A percentile compares a stretch with the other conserved stretches of the same genome.
These are phyloP conservation scores for Suillus americanus DNA, from an alignment of 768 basidiomycete species.

Conservation along the genomic window DNA sequence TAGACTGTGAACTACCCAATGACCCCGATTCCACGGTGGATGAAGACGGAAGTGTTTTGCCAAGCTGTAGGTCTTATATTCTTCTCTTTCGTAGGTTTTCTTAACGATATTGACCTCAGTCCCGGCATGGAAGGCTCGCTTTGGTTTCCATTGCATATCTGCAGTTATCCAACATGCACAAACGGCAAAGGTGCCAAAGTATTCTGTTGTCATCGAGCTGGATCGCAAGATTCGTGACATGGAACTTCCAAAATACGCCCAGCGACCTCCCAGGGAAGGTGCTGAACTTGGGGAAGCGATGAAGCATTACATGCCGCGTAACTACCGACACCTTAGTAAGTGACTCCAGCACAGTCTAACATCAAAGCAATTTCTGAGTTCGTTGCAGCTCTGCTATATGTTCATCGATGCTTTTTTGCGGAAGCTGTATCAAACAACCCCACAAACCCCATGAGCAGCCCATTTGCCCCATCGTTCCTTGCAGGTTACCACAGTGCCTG, in stretches of 20 bases:
- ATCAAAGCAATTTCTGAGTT: background rate
- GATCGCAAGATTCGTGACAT: conserved; percentile 68
- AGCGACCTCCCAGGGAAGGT: conserved; percentile 47
- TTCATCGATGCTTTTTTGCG: conserved; percentile 77
- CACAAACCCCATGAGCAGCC: conserved; percentile 65
- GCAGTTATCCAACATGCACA: conserved; percentile 68
- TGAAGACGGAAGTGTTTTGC: conserved; percentile 55
- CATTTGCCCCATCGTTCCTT: conserved; percentile 64
- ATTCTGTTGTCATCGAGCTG: conserved; percentile 60
- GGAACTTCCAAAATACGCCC: conserved; percentile 63
- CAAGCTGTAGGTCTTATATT: conserved; percentile 51
- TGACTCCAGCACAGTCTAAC: background rate
- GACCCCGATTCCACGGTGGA: conserved; percentile 60
- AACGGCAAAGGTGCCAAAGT: conserved; percentile 62
- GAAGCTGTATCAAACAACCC: conserved; percentile 68
- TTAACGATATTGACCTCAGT: conserved; percentile 36
- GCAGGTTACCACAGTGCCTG: conserved; percentile 69
- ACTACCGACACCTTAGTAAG: conserved; percentile 71
- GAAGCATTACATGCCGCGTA: conserved; percentile 73
- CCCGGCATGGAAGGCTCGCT: conserved; percentile 68
- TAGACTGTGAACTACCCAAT: conserved; percentile 69
- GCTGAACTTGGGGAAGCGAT: conserved; percentile 60
- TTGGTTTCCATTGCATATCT: conserved; percentile 64
- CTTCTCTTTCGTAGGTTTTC: background rate
- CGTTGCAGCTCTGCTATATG: conserved; percentile 60